phyloP scores from a whole-genome alignment of 225 moss, liverwort and hornwort genomes.

The Sphagnum tenellum region DNA sequence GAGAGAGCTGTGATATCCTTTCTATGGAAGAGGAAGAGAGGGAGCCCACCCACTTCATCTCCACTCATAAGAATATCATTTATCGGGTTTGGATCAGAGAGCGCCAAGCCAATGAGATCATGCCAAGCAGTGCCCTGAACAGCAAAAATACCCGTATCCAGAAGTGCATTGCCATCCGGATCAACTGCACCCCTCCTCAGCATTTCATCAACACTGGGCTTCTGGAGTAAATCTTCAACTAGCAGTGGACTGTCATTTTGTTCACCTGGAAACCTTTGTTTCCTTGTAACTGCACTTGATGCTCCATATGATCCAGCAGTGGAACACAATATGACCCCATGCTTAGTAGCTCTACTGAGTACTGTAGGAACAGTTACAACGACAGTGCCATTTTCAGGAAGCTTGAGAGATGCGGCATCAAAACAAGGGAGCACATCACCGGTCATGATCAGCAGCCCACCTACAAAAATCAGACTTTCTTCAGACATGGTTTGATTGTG shows the following conservation, averaged over 20 bases:
- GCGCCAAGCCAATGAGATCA: constrained; percentile 40
- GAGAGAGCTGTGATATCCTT: no score
- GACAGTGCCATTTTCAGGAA: constrained; percentile 56
- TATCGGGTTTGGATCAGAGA: constrained; percentile 46
- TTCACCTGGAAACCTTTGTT: constrained; percentile 13
- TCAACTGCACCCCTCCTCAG: constrained; percentile 34
- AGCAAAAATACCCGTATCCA: constrained; percentile 67
- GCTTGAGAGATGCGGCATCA: constrained; percentile 31
- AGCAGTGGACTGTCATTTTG: constrained; percentile 9
- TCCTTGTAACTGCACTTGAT: not conserved
- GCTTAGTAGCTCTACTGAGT: constrained; percentile 43
- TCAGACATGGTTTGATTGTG: no score
- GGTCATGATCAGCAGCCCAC: constrained; percentile 76
- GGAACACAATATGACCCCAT: constrained; percentile 58
- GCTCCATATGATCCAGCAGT: not conserved
- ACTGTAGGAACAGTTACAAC: constrained; percentile 60
- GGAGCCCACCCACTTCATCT: constrained; percentile 61
- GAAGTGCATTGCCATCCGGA: constrained; percentile 34
- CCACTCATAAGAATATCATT: constrained; percentile 35
- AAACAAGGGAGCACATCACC: constrained; percentile 83
- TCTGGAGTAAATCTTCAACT: constrained; percentile 63
- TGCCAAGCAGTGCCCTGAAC: constrained; percentile 45
- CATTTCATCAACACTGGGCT: constrained; percentile 45
- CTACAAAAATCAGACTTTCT: constrained; percentile 16
- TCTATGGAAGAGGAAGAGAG: not conserved